Conservation (phyloP, 768 basidiomycete genomes). For the Sporobolomyces pararoseus region DNA sequence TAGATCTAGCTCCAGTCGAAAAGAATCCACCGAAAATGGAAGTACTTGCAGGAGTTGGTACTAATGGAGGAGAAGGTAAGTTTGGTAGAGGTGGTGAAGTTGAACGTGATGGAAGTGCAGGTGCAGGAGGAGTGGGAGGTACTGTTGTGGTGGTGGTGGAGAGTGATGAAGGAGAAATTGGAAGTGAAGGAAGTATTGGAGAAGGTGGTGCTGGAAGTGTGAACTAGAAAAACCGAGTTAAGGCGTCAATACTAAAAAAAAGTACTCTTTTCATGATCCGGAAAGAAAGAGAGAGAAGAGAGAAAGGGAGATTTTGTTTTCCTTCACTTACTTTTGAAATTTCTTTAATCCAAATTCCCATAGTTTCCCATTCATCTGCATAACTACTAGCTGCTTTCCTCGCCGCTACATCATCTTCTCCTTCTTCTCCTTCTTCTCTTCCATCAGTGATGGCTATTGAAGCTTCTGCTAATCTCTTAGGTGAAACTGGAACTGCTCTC, state of each 20-base stretch:
- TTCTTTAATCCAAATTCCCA: constrained; percentile 28
- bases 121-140: background rate
- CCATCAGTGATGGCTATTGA: too few relatives aligned
- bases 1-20: background rate
- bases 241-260: too few relatives aligned
- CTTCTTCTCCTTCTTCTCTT: background rate
- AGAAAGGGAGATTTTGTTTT: too few relatives aligned
- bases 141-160: background rate
- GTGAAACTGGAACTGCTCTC: constrained; percentile 13
- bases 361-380: constrained; percentile 37
- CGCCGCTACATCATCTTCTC: too few relatives aligned
- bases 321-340: constrained; percentile 33
- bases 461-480: too few relatives aligned
- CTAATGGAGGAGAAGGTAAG: background rate
- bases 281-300: background rate
- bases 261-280: background rate
- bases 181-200: background rate
- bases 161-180: background rate
- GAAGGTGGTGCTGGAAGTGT: constrained; percentile 15
- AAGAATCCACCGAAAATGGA: constrained; percentile 13
- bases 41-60: constrained; percentile 1
- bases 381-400: too few relatives aligned
- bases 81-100: constrained; percentile 4
- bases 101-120: background rate
- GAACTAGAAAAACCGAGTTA: background rate